A percentile compares a stretch with the other conserved stretches of the same genome.
Evolutionary conservation across 2,329 filamentous ascomycete species (phyloP).

Genomic region (Fusarium sp.): DNA sequence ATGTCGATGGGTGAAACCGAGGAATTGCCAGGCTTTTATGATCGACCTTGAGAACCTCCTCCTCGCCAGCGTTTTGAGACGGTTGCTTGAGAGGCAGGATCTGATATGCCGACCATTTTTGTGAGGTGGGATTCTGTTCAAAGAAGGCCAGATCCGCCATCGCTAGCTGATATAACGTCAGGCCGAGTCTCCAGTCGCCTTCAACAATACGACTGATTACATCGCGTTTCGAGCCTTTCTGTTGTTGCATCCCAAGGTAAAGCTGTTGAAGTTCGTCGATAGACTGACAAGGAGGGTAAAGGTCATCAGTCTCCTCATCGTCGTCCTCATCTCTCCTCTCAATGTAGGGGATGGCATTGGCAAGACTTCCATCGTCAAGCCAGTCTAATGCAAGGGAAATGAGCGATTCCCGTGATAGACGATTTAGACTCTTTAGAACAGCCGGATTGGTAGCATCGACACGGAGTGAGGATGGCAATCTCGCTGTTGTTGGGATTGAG

Average conservation of each 20-base stretch:
- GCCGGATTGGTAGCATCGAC: conserved; percentile 76
- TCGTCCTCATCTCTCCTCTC: conserved; percentile 60
- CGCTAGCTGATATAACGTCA: conserved; percentile 77
- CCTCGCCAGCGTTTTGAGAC: conserved; percentile 56
- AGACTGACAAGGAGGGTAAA: conserved; percentile 78
- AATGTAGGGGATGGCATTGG: conserved; percentile 63
- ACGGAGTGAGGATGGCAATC: conserved; percentile 79
- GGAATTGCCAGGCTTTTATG: conserved; percentile 69
- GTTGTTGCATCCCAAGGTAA: conserved; percentile 73
- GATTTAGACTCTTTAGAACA: conserved; percentile 77
- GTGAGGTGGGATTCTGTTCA: conserved; percentile 75
- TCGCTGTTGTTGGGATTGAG: conserved; percentile 79
- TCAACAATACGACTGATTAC: conserved; percentile 75
- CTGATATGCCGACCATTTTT: conserved; percentile 76
- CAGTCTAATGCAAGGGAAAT: conserved; percentile 82
- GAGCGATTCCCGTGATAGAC: conserved; percentile 80
- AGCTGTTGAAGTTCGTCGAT: conserved; percentile 77
- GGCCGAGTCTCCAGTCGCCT: conserved; percentile 78
- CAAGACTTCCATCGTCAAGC: conserved; percentile 78
- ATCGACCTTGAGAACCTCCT: conserved; percentile 60
- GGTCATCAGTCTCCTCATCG: conserved; percentile 73
- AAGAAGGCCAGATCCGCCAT: conserved; percentile 79
- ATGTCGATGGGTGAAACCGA: conserved; percentile 85
- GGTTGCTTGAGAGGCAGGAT: conserved; percentile 68
- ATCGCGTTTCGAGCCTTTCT: conserved; percentile 75